Evolutionary conservation across 768 basidiomycete species (phyloP).

Genomic region (Strobilomyces echinocephalus): DNA sequence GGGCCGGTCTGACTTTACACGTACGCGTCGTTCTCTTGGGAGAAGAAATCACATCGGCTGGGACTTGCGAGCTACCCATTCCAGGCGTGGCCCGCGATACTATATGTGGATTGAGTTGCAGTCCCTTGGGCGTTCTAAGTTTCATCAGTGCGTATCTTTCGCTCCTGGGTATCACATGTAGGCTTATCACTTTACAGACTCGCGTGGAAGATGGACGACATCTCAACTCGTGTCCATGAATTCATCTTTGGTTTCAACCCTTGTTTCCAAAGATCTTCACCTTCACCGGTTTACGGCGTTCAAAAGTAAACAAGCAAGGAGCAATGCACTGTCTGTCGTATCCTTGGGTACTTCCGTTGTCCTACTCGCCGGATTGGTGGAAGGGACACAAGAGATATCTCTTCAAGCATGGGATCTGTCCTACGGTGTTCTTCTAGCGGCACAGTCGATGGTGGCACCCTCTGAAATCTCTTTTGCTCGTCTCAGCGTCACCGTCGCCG

Average conservation of each 20-base stretch:
- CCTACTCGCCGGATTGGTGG: constrained; percentile 45
- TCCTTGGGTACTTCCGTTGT: constrained; percentile 56
- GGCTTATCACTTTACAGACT: constrained; percentile 30
- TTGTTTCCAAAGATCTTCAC: constrained; percentile 18
- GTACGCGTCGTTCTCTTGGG: constrained; percentile 20
- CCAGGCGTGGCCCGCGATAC: neutral
- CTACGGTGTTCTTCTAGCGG: constrained; percentile 59
- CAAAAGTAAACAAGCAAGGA: constrained; percentile 7
- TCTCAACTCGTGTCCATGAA: constrained; percentile 30
- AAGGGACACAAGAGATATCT: constrained; percentile 37
- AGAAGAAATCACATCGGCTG: constrained; percentile 14
- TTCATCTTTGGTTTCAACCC: constrained; percentile 23
- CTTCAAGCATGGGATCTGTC: constrained; percentile 68
- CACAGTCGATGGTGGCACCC: constrained; percentile 48
- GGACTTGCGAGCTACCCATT: constrained; percentile 22
- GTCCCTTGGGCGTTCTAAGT: constrained; percentile 44
- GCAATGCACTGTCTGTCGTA: constrained; percentile 34
- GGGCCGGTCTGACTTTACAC: constrained; percentile 12
- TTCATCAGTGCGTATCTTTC: constrained; percentile 41
- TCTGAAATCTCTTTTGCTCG: constrained; percentile 33
- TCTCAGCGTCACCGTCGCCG: constrained; percentile 30
- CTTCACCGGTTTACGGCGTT: constrained; percentile 18
- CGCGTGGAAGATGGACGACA: constrained; percentile 40
- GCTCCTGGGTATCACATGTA: neutral
- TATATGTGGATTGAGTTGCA: constrained; percentile 27